Evolutionary conservation across 2,329 filamentous ascomycete species (phyloP), one percentile per base, ranked within the genome.

Genomic region (Colletotrichum graminicola): DNA sequence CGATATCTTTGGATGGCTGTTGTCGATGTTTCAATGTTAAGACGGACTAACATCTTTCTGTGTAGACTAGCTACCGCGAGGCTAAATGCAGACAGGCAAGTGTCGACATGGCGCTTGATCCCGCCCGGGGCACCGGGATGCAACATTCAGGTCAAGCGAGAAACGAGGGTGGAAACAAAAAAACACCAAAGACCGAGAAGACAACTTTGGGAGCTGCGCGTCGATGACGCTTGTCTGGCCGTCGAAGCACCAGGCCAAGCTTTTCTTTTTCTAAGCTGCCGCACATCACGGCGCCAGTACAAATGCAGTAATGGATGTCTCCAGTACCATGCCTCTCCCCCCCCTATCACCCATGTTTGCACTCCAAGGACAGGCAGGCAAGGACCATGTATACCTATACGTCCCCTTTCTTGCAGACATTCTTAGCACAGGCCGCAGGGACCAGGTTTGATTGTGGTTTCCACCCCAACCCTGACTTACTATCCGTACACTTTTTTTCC

Each of bases 381-480:
- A 36, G 45, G 29, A 23, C 23, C 4, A 45, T 1, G 43, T 45
- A 45, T n/a, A 10, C 5, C 5, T 45, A 55, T 36, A 23, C 36
- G n/a, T 41, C 36, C 52, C 47, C 54, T 49, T 39, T 36, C 45
- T 23, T 62, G 12, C 41, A 61, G 41, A 45, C 41, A 29, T 45
- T 10, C 34, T n/a, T 52, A 43, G 62, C 29, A 41, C 59, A 34
- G 61, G 21, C n/a, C 26, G 32, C 54, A 70, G 62, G 67, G 62
- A 61, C 62, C 26, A 39, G 62, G 62, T n/a, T 32, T 36, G 43
- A 70, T 47, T 47, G 55, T 54, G n/a, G 47, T 32, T 14, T 43
- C 49, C 49, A 52, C 49, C 29, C 52, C 39, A 47, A 12, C n/a
- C 43, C 43, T n/a, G 11, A n/a, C n/a, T n/a, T n/a, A n/a, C n/a